These are phyloP conservation scores for Herpomyces periplanetae DNA, from an alignment of 2,329 filamentous ascomycete genomes.

Conservation along the genomic window DNA sequence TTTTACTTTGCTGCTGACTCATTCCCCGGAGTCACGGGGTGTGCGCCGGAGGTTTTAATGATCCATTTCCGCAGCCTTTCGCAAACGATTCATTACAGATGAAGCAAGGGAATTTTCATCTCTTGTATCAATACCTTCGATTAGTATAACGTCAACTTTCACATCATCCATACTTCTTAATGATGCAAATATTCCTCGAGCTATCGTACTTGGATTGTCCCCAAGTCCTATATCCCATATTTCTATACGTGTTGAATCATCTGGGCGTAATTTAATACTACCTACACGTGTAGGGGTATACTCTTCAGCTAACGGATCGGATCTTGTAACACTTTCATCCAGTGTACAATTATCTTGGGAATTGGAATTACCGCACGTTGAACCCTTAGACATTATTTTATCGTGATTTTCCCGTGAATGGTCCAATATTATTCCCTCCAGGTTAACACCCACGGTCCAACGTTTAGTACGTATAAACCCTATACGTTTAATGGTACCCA, in stretches of 20 bases:
- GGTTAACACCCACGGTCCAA: conserved; percentile 8
- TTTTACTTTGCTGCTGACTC: too few relatives aligned
- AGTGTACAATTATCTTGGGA: too few relatives aligned
- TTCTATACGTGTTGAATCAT: too few relatives aligned
- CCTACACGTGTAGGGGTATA: too few relatives aligned
- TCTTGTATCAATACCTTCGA: conserved; percentile 41
- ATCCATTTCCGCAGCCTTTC: conserved; percentile 12
- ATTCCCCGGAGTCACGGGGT: too few relatives aligned
- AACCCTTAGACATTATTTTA: too few relatives aligned
- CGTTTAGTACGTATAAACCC: conserved; percentile 8
- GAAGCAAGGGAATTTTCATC: conserved; percentile 36
- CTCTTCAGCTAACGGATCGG: too few relatives aligned
- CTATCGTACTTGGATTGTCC: conserved; percentile 26
- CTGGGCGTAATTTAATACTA: too few relatives aligned
- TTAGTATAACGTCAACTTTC: conserved; percentile 43
- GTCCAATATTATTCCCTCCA: conserved; percentile 7
- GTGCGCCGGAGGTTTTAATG: too few relatives aligned
- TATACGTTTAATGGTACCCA: conserved; percentile 5
- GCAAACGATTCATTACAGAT: conserved; percentile 15
- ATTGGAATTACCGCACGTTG: too few relatives aligned
- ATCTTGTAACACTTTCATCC: too few relatives aligned
- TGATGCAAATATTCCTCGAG: conserved; percentile 52
- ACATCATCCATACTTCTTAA: conserved; percentile 45
- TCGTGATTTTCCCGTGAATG: conserved; percentile 6
- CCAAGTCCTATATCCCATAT: conserved; percentile 35